phyloP scores from a whole-genome alignment of 306 rosid genomes.

The Quercus suber region DNA sequence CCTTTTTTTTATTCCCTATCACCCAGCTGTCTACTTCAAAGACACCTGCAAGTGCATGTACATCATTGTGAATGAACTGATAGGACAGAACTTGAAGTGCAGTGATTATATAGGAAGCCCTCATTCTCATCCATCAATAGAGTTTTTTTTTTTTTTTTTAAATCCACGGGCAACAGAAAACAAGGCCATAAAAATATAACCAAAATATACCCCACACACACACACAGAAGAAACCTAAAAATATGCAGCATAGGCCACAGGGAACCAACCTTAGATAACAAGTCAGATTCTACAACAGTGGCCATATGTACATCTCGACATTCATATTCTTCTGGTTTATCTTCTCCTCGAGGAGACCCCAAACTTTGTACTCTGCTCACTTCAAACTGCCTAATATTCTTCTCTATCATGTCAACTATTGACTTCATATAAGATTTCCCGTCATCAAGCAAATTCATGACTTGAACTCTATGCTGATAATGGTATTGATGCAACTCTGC shows the following conservation, averaged over 20 bases:
- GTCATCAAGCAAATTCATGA: slow-evolving; percentile 57
- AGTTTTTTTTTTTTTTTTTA: no score
- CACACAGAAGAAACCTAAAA: background rate
- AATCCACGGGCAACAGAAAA: background rate
- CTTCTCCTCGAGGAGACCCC: slow-evolving; percentile 41
- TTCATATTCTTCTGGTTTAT: slow-evolving; percentile 48
- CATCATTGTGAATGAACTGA: background rate
- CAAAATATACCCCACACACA: background rate
- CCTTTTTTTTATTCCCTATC: background rate
- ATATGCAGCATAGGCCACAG: slow-evolving; percentile 8
- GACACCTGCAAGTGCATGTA: background rate
- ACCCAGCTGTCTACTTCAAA: background rate
- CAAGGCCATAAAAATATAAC: background rate
- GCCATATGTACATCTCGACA: slow-evolving; percentile 55
- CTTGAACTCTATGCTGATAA: slow-evolving; percentile 52
- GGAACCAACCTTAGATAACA: slow-evolving; percentile 47
- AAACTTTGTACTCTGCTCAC: slow-evolving; percentile 30
- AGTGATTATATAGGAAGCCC: background rate
- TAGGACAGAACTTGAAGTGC: background rate
- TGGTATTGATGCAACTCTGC: slow-evolving; percentile 50
- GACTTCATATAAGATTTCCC: slow-evolving; percentile 63
- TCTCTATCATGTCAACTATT: slow-evolving; percentile 45
- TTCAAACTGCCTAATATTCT: slow-evolving; percentile 41
- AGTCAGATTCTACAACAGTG: slow-evolving; percentile 34
- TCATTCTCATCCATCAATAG: background rate